A percentile compares a stretch with the other conserved stretches of the same genome.
Conservation (phyloP, 1,284 basidiomycete genomes). For the Ustilago vetiveriae region DNA sequence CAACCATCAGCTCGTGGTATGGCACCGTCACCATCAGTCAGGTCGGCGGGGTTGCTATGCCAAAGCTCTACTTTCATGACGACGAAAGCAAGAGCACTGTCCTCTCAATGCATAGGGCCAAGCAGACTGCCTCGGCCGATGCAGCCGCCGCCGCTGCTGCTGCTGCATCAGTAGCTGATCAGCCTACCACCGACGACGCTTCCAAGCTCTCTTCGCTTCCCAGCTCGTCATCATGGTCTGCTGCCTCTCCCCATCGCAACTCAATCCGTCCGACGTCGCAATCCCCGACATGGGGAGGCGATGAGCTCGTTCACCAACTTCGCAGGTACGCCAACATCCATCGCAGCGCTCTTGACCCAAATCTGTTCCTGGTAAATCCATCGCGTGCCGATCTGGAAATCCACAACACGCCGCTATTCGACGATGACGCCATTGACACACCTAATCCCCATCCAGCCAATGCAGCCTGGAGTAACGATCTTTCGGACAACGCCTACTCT, state of each 20-base stretch:
- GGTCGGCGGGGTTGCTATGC: constrained; percentile 85
- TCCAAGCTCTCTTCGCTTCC: constrained; percentile 5
- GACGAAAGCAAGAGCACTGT: constrained; percentile 72
- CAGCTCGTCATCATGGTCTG: constrained; percentile 4
- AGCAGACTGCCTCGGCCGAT: constrained; percentile 12
- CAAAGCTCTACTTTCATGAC: constrained; percentile 93
- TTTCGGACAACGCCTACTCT: constrained; percentile 45
- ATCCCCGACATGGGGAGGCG: constrained; percentile 69
- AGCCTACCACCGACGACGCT: constrained; percentile 45
- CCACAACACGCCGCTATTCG: constrained; percentile 71
- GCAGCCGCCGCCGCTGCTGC: constrained; percentile 19
- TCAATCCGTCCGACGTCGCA: constrained; percentile 26
- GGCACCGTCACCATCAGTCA: constrained; percentile 77
- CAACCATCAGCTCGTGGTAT: constrained; percentile 76
- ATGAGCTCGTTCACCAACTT: constrained; percentile 72
- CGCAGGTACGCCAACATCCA: constrained; percentile 76
- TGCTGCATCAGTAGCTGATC: constrained; percentile 9
- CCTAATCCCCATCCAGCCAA: constrained; percentile 18
- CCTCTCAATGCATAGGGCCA: constrained; percentile 42
- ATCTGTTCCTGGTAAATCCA: constrained; percentile 90
- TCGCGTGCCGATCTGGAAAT: constrained; percentile 86
- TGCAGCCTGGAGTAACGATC: constrained; percentile 30
- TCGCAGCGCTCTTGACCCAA: constrained; percentile 79
- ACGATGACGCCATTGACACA: constrained; percentile 66
- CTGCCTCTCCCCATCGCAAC: constrained; percentile 3